Evolutionary conservation across 352 stramenopile species (phyloP), one percentile per base, ranked within the genome.

Genomic region (Globisporangium yorkense): DNA sequence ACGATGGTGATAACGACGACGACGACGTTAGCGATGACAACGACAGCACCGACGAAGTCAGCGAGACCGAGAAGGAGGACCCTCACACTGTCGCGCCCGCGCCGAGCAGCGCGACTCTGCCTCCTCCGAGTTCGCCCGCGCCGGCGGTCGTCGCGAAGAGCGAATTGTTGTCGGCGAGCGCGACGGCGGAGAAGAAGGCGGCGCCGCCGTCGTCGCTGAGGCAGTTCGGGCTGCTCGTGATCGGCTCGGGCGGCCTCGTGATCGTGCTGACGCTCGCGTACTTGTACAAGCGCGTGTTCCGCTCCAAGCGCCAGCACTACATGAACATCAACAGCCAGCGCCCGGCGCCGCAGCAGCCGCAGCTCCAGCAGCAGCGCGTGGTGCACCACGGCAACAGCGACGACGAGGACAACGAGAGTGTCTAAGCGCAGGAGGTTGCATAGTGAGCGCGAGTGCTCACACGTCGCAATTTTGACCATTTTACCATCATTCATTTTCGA

Each of bases 211-310:
- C 70, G 5, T 87, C 73, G 33, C 54, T 93, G 57, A 66, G 82
- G 18, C 61, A 63, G 21, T 73, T 88, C 24, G 84, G 84, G 12
- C 86, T 88, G 59, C 41, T 88, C 52, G 83, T 86, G 35, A 72
- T 93, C 20, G 77, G 58, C 29, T 77, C 75, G 3, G 84, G 84
- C 27, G 75, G 69, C 2, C 53, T 91, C 51, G 68, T 93, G 57
- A 78, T 90, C 65, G 58, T 72, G 12, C 47, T 78, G 24, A 87
- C 82, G 1, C 29, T 91, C 41, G 64, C 72, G 53, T 84, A 84
- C 55, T 68, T 91, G 44, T 93, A 93, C 62, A 70, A 72, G 45
- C 84, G 79, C 18, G 70, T 93, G 15, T 91, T 90, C 70, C 70
- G 71, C 7, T 72, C 69, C 4, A 54, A 68, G 59, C 74, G 70